Evolutionary conservation across 495 filamentous ascomycete species (phyloP).

Genomic region (Talaromyces trachyspermus): DNA sequence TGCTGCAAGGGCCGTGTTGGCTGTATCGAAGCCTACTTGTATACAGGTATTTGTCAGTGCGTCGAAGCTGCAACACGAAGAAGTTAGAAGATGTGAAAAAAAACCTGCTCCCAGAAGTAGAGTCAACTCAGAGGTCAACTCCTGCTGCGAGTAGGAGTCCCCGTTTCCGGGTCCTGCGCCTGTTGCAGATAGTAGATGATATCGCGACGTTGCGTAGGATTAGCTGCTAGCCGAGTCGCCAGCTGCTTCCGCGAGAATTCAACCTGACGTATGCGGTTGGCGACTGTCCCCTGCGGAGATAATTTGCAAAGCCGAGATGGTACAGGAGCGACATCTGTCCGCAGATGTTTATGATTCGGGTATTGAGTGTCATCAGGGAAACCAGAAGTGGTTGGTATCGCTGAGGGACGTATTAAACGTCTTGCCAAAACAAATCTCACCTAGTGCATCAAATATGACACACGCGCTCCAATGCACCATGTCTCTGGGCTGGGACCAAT

Average conservation of each 20-base stretch:
- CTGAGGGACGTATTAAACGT: conserved; percentile 56
- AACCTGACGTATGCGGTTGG: not conserved
- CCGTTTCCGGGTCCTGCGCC: not conserved
- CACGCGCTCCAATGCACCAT: conserved; percentile 57
- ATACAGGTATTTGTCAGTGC: not conserved
- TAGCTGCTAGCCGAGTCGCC: not conserved
- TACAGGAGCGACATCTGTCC: not conserved
- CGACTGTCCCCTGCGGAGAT: too few species aligned
- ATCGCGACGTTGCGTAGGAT: not conserved
- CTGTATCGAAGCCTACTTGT: conserved; percentile 42
- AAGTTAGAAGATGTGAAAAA: not conserved
- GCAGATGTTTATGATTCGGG: not conserved
- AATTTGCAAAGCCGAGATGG: not conserved
- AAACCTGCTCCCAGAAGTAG: not conserved
- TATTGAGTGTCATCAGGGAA: conserved; percentile 4
- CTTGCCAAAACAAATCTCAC: conserved; percentile 61
- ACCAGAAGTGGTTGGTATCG: conserved; percentile 48
- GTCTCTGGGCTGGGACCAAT: conserved; percentile 15
- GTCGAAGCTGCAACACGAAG: not conserved
- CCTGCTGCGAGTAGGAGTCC: not conserved
- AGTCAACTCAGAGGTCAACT: not conserved
- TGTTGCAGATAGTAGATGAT: conserved; percentile 2
- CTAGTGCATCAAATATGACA: conserved; percentile 63
- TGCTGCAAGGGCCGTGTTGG: conserved; percentile 50
- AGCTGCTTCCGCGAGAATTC: not conserved